Evolutionary conservation across 352 stramenopile species (phyloP), one percentile per base, ranked within the genome.

Genomic region (Phytophthora pseudosyringae): DNA sequence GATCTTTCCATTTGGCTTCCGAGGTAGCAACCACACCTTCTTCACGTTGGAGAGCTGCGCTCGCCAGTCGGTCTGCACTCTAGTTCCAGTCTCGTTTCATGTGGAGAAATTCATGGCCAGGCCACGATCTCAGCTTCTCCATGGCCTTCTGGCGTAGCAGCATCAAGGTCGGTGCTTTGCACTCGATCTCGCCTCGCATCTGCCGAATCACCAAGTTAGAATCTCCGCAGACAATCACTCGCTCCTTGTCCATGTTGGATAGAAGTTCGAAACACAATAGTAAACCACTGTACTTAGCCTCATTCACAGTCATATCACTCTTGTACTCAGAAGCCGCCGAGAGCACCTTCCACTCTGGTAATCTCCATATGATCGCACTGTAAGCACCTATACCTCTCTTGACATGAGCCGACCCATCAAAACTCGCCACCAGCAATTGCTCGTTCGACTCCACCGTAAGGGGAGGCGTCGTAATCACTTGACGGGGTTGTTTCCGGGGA

Each of bases 11-110:
- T 35, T 35, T 3, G 3, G 7, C 31, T 35, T 35, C 31, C 7
- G 31, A 35, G 1, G 31, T 35, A 4, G 35, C 32, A 3, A 59
- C 12, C 4, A n/a, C n/a, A 2, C 26, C 51, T 50, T 18, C 13
- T 26, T 59, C 21, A 2, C 21, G 21, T 21, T 44, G 51, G 4
- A 52, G 25, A 0, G 40, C 39, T 25, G 26, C 40, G 8, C 53
- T 51, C 1, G 28, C 41, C 47, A 61, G 16, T 5, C 26, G 11
- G 40, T 48, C 43, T 0, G 31, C 54, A 32, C 54, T 62, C 13
- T 48, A 11, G n/a, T 62, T 62, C 54, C 54, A 54, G 13, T 54
- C 32, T 15, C 43, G 28, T 10, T 45, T 60, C 31, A 60, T 21
- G 15, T 56, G 48, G 2, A 36, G 16, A 9, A 56, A 36, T 16